Percentiles rank a stretch among this genome's conserved stretches.
Evolutionary conservation across 1,139 yeast genomes (phyloP).

Genomic region (Pichia sp.): DNA sequence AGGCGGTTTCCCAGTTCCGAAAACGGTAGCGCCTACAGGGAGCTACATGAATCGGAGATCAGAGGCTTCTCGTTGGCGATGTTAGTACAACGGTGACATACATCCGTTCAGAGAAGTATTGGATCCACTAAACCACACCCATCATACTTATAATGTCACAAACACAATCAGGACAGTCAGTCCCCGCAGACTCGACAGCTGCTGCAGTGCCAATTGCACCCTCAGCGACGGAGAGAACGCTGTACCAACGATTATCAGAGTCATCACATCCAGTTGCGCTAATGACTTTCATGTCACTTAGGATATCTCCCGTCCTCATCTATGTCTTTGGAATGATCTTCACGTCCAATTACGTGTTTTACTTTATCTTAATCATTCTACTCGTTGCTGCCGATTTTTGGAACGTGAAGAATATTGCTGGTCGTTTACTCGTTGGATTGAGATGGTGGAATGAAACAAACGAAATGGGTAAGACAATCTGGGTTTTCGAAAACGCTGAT

Average conservation of each 20-base stretch:
- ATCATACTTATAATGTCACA: too few species aligned
- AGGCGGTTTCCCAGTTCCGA: too few species aligned
- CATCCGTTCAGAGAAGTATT: too few species aligned
- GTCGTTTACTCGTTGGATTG: conserved; percentile 81
- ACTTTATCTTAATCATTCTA: conserved; percentile 71
- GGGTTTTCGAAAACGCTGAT: conserved; percentile 88
- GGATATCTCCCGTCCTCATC: conserved; percentile 56
- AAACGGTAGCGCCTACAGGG: too few species aligned
- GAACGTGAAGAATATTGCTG: conserved; percentile 88
- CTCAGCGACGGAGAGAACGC: not conserved
- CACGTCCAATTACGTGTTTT: conserved; percentile 59
- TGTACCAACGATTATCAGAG: conserved; percentile 32
- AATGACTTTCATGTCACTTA: conserved; percentile 52
- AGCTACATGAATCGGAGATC: too few species aligned
- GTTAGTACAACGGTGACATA: too few species aligned
- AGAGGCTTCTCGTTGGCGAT: too few species aligned
- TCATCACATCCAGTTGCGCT: conserved; percentile 84
- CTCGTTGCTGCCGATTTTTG: conserved; percentile 86
- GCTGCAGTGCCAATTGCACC: not conserved
- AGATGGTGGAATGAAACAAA: conserved; percentile 90
- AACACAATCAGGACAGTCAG: not conserved
- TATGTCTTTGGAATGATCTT: conserved; percentile 68
- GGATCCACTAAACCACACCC: too few species aligned
- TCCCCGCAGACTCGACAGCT: too few species aligned
- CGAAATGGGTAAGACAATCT: conserved; percentile 61